phyloP scores from a whole-genome alignment of 495 filamentous ascomycete genomes.

The Penicillium bovifimosum region DNA sequence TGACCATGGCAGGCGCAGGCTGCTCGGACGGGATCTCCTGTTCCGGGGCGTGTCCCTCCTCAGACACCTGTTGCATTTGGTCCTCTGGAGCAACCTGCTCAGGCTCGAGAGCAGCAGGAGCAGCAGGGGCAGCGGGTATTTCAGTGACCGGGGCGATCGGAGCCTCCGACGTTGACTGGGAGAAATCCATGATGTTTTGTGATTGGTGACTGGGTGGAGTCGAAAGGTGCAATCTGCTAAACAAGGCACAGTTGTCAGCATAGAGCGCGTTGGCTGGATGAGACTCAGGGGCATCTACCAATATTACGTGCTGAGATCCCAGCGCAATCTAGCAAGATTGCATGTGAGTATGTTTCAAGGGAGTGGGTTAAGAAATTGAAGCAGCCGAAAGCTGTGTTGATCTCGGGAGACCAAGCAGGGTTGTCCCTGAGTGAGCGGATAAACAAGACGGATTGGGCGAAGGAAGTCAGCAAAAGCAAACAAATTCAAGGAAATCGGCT shows the following conservation, averaged over 20 bases:
- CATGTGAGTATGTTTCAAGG: slow-evolving; percentile 1
- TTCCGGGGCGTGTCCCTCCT: background rate
- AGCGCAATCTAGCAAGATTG: slow-evolving; percentile 7
- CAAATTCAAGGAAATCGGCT: background rate
- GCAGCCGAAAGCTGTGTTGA: slow-evolving; percentile 3
- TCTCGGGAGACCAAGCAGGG: slow-evolving; percentile 5
- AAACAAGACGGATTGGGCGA: background rate
- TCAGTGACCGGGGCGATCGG: slow-evolving; percentile 24
- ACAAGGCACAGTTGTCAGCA: slow-evolving; percentile 1
- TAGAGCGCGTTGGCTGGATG: background rate
- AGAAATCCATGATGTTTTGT: slow-evolving; percentile 24
- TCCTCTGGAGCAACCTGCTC: slow-evolving; percentile 24
- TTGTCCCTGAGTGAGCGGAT: slow-evolving; percentile 8
- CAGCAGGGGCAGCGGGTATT: slow-evolving; percentile 10
- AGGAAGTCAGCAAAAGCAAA: background rate
- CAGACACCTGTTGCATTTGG: slow-evolving; percentile 14
- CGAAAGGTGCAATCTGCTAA: slow-evolving; percentile 11
- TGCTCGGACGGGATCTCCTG: slow-evolving; percentile 15
- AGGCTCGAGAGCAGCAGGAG: slow-evolving; percentile 24
- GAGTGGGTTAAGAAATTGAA: background rate
- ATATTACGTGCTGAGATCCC: slow-evolving; percentile 8
- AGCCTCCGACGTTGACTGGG: slow-evolving; percentile 20
- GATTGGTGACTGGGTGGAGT: background rate
- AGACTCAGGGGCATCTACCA: slow-evolving; percentile 3
- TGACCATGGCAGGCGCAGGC: slow-evolving; percentile 19